Conservation (phyloP, 225 moss, liverwort and hornwort genomes). For the Pleurozium schreberi region DNA sequence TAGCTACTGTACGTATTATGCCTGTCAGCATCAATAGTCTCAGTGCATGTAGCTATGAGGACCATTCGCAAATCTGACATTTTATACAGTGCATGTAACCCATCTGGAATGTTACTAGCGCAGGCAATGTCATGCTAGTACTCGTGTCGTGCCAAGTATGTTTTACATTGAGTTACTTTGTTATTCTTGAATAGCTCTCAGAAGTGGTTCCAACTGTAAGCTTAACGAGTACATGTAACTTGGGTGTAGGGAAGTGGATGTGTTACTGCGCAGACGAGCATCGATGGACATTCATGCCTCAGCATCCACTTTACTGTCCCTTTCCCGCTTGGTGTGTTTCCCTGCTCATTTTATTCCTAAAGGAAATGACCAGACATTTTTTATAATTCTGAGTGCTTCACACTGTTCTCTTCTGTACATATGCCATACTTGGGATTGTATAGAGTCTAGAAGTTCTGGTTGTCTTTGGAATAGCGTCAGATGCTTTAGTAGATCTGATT, state of each 20-base stretch:
- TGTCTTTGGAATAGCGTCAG: not conserved
- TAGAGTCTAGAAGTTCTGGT: not conserved
- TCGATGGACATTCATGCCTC: slow-evolving; percentile 63
- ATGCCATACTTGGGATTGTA: not conserved
- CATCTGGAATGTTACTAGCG: not conserved
- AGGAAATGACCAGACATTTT: not conserved
- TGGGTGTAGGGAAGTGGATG: slow-evolving; percentile 73
- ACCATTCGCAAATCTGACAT: not conserved
- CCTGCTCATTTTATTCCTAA: not conserved
- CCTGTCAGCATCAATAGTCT: not conserved
- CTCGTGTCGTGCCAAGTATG: not conserved
- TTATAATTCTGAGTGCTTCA: not conserved
- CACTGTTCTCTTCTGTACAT: not conserved
- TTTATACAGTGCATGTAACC: not conserved
- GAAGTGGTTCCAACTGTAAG: not conserved
- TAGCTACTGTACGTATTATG: not conserved
- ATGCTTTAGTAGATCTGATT: not conserved
- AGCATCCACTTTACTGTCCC: slow-evolving; percentile 75
- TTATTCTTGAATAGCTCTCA: not conserved
- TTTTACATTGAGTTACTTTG: not conserved
- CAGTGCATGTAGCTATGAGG: not conserved
- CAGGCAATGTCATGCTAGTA: not conserved
- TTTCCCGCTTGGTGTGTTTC: slow-evolving; percentile 69
- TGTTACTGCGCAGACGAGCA: slow-evolving; percentile 69
- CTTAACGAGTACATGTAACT: not conserved